Evolutionary conservation across 805 yeast species (phyloP).

Genomic region (Jamesozyma jinghongensis): DNA sequence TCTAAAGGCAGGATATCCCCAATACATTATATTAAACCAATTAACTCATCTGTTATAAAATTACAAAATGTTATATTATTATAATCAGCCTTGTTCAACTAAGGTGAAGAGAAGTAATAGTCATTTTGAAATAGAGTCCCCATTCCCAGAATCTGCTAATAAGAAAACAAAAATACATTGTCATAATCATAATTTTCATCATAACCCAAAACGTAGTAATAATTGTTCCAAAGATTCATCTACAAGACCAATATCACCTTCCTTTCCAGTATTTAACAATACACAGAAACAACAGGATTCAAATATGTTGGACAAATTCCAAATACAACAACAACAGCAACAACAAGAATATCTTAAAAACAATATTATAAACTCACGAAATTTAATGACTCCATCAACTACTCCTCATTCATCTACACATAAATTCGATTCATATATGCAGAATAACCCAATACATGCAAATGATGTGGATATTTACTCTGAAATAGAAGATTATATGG

Average conservation of each 20-base stretch:
- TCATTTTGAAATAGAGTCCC: slow-evolving; percentile 7
- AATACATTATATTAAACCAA: too few species aligned
- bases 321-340: neutral
- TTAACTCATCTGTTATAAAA: too few species aligned
- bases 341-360: neutral
- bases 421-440: neutral
- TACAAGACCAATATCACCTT: neutral
- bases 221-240: too few species aligned
- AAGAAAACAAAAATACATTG: slow-evolving; percentile 3
- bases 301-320: too few species aligned
- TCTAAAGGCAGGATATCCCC: too few species aligned
- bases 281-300: neutral
- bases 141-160: slow-evolving; percentile 4
- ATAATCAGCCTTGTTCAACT: neutral
- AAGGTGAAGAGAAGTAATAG: slow-evolving; percentile 3
- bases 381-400: slow-evolving; percentile 2
- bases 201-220: neutral
- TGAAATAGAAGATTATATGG: slow-evolving; percentile 26
- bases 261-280: slow-evolving; percentile 1
- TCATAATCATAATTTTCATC: neutral
- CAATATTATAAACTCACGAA: neutral
- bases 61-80: neutral
- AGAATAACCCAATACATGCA: neutral
- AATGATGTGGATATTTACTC: slow-evolving; percentile 10
- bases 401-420: slow-evolving; percentile 1